Evolutionary conservation across 2,329 filamentous ascomycete genomes (phyloP).

Genomic region (Pseudogymnoascus sp.): DNA sequence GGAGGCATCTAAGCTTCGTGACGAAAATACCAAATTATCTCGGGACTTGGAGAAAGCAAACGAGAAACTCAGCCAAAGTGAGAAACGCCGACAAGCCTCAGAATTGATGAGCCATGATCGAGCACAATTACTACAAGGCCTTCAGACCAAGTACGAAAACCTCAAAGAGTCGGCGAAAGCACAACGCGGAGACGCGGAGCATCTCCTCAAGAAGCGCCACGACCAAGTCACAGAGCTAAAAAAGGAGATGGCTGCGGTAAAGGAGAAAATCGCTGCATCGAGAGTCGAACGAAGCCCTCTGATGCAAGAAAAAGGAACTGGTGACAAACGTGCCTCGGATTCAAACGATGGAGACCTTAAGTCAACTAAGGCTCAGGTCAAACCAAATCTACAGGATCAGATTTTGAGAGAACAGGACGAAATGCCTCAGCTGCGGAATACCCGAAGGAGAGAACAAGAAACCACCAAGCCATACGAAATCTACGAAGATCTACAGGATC

Average conservation of each 20-base stretch:
- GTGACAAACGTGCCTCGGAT: background rate
- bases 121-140: slow-evolving; percentile 40
- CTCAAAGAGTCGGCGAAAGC: slow-evolving; percentile 46
- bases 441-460: background rate
- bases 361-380: background rate
- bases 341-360: background rate
- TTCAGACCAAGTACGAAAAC: slow-evolving; percentile 45
- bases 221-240: slow-evolving; percentile 48
- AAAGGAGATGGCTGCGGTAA: slow-evolving; percentile 42
- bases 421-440: background rate
- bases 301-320: background rate
- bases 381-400: background rate
- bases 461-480: background rate
- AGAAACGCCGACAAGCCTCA: slow-evolving; percentile 34
- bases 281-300: background rate
- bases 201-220: slow-evolving; percentile 48
- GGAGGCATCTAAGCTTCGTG: slow-evolving; percentile 19
- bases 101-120: slow-evolving; percentile 38
- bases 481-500: slow-evolving; percentile 2
- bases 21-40: slow-evolving; percentile 25
- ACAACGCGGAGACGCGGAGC: slow-evolving; percentile 46
- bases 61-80: slow-evolving; percentile 27
- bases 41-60: slow-evolving; percentile 23
- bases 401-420: background rate
- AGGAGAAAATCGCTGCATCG: slow-evolving; percentile 18